phyloP scores from a whole-genome alignment of 169 alveolate species.

The Cryptosporidium viatorum region DNA sequence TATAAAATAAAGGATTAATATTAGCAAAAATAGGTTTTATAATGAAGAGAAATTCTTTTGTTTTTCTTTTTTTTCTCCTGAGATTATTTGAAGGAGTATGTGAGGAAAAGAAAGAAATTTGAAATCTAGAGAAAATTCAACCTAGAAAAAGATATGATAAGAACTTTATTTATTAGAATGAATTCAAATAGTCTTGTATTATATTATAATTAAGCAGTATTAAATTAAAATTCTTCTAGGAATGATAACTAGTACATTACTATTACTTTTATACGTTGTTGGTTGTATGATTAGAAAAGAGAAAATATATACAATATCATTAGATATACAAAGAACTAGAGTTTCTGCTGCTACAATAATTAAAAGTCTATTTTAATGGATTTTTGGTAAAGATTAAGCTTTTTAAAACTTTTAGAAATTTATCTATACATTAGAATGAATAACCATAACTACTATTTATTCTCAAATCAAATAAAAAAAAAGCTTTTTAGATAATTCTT shows the following conservation, averaged over 20 bases:
- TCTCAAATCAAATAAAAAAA: constrained; percentile 65
- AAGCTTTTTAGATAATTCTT: constrained; percentile 14
- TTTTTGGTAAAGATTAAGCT: constrained; percentile 34
- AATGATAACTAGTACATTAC: background rate
- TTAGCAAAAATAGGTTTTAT: too few relatives aligned
- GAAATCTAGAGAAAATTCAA: too few relatives aligned
- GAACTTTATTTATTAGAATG: too few relatives aligned
- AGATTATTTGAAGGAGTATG: too few relatives aligned
- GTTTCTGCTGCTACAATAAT: constrained; percentile 65
- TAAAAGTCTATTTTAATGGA: constrained; percentile 28
- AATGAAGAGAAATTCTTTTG: too few relatives aligned
- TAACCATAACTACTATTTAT: constrained; percentile 32
- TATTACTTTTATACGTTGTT: background rate
- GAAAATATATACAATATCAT: constrained; percentile 35
- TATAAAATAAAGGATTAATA: too few relatives aligned
- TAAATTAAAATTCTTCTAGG: background rate
- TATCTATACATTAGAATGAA: constrained; percentile 51
- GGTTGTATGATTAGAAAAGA: background rate
- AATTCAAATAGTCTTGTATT: too few relatives aligned
- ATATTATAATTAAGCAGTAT: too few relatives aligned
- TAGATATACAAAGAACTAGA: constrained; percentile 65
- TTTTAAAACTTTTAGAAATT: background rate
- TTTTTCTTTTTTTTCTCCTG: too few relatives aligned
- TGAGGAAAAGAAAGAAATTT: too few relatives aligned
- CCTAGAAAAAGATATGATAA: too few relatives aligned